A percentile compares a stretch with the other conserved stretches of the same genome.
Evolutionary conservation across 202 grass and related monocot genomes (phyloP).

Genomic region (Hordeum pubiflorum): DNA sequence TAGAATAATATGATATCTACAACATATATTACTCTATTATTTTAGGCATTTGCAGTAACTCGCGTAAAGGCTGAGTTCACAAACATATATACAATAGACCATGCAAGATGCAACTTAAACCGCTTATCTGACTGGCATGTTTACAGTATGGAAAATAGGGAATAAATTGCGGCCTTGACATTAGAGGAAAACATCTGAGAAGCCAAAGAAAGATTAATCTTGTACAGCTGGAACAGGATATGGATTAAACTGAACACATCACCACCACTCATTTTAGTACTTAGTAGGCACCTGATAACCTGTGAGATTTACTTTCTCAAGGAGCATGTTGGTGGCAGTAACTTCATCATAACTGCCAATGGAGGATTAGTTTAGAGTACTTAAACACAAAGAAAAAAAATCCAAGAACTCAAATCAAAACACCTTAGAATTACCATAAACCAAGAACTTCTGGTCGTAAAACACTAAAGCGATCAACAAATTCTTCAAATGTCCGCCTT

Average conservation of each 20-base stretch:
- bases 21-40: background rate
- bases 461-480: conserved; percentile 94
- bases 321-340: conserved; percentile 54
- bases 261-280: conserved; percentile 3
- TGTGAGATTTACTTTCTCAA: conserved; percentile 68
- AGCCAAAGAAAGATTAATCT: background rate
- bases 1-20: conserved; percentile 13
- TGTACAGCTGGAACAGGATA: background rate
- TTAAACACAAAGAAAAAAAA: background rate
- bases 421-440: conserved; percentile 48
- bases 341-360: conserved; percentile 77
- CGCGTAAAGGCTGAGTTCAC: background rate
- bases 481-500: conserved; percentile 78
- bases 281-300: conserved; percentile 77
- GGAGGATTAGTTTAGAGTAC: conserved; percentile 9
- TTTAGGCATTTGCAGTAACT: background rate
- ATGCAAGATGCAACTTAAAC: conserved; percentile 27
- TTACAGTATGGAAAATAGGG: conserved; percentile 9
- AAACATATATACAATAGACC: background rate
- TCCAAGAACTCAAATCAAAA: conserved; percentile 8
- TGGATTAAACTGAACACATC: conserved; percentile 4
- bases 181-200: conserved; percentile 6
- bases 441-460: conserved; percentile 69
- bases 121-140: background rate
- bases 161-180: conserved; percentile 1